Percentiles rank a stretch among this genome's conserved stretches.
Conservation (phyloP, 306 rosid genomes). For the Medicago ruthenica region DNA sequence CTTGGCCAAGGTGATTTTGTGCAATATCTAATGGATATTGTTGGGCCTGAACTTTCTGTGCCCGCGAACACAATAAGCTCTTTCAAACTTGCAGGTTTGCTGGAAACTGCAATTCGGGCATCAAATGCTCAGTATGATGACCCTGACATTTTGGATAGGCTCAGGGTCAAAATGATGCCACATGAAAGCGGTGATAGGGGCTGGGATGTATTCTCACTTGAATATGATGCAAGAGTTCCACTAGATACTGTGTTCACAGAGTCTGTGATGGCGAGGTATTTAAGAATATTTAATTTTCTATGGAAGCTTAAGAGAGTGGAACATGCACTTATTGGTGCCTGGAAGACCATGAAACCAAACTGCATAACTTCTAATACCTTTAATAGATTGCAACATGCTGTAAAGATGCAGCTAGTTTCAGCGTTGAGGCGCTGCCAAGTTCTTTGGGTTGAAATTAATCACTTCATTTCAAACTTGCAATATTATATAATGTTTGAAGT, state of each 20-base stretch:
- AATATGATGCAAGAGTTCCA: conserved; percentile 92
- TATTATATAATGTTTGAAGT: conserved; percentile 98
- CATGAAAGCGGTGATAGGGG: conserved; percentile 94
- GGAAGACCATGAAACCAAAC: conserved; percentile 98
- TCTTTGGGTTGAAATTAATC: conserved; percentile 97
- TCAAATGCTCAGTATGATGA: conserved; percentile 98
- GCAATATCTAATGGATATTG: conserved; percentile 93
- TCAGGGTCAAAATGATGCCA: conserved; percentile 96
- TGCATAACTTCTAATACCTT: conserved; percentile 84
- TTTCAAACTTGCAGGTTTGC: conserved; percentile 86
- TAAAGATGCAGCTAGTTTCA: conserved; percentile 80
- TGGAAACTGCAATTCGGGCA: conserved; percentile 89
- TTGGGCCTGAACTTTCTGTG: conserved; percentile 95
- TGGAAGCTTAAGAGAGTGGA: conserved; percentile 98
- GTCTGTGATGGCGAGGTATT: conserved; percentile 92
- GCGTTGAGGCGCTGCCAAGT: conserved; percentile 96
- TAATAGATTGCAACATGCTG: conserved; percentile 69
- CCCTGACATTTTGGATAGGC: conserved; percentile 90
- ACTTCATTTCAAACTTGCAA: conserved; percentile 91
- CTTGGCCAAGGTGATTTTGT: conserved; percentile 99
- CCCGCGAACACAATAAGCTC: conserved; percentile 95
- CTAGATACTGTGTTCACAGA: conserved; percentile 91
- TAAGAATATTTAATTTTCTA: conserved; percentile 85
- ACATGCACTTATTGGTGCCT: conserved; percentile 93
- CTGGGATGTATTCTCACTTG: conserved; percentile 97